Base-by-base conservation (phyloP, 495 filamentous ascomycete species). In the Astrothelium subdiscretum region DNA sequence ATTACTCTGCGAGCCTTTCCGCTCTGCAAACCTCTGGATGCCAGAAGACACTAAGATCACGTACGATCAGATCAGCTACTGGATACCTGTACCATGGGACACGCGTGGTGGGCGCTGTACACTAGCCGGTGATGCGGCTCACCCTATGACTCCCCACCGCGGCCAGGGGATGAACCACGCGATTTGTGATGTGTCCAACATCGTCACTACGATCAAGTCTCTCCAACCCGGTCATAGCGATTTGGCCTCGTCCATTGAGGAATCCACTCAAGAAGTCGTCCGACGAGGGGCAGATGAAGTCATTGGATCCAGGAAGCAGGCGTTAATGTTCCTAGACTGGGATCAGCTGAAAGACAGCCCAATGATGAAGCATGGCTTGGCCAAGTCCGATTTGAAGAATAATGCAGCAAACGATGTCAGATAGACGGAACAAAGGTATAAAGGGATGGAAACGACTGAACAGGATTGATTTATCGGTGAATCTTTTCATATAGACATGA, bases 71-170 rank as follows among this genome's bases (percentile, higher is more conserved):
- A 71, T 76, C 26, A 68, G 63, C 10, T 74, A 74, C 52, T 80
- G 76, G 76, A 72, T 74, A 38, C 68, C 73, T 0, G 70, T 75
- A 65, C 20, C 70, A 1, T 84, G 77, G 76, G 74, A 84, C 66
- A 84, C 75, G 43, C 69, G 64, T 1, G 71, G 66, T 1, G 78
- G 82, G 1, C 67, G 74, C 35, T 73, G 83, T 1, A 80, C 80
- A 0, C 59, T 86, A 26, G 75, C 80, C 5, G 83, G 84, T 2
- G 85, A 87, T 71, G 82, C 84, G 0, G 76, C 81, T 5, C 84
- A 88, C 70, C 75, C 82, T 0, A 87, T 87, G 84, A 76, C 80
- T 0, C 80, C 78, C 65, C 82, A 81, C 54, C 76, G 80, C 24
- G 81, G 81, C 8, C 80, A 83, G 69, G 80, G 80, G 0, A 69